Evolutionary conservation across 1,139 yeast genomes (phyloP).

Genomic region (Wickerhamomyces sp.): DNA sequence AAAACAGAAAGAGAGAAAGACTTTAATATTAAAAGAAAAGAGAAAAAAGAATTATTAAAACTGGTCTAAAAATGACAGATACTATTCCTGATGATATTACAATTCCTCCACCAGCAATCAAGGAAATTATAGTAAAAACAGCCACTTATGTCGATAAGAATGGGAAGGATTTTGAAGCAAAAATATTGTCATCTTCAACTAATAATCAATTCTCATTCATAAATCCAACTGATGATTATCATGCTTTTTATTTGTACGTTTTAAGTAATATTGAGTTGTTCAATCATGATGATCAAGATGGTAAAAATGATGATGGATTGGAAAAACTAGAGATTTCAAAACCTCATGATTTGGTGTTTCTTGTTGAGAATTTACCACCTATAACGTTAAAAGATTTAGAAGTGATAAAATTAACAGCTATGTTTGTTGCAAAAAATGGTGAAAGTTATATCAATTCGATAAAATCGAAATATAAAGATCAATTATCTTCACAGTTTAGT

Average conservation of each 20-base stretch:
- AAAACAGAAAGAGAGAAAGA: too few relatives aligned
- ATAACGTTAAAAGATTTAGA: constrained; percentile 63
- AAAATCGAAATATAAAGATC: constrained; percentile 34
- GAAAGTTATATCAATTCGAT: constrained; percentile 37
- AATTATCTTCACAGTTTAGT: constrained; percentile 53
- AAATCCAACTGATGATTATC: constrained; percentile 45
- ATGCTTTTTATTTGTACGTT: constrained; percentile 51
- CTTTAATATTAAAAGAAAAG: too few relatives aligned
- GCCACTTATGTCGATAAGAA: constrained; percentile 66
- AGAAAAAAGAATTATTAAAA: too few relatives aligned
- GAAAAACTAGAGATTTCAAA: neutral
- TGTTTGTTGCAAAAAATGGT: constrained; percentile 52
- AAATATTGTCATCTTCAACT: constrained; percentile 44
- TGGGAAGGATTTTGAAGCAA: constrained; percentile 60
- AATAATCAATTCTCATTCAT: constrained; percentile 63
- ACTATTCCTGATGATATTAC: constrained; percentile 36
- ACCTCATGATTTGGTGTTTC: constrained; percentile 28
- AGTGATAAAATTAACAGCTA: constrained; percentile 68
- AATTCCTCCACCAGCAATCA: constrained; percentile 55
- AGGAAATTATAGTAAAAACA: constrained; percentile 63
- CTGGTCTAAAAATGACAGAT: too few relatives aligned
- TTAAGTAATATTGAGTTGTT: constrained; percentile 20
- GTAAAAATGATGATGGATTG: neutral
- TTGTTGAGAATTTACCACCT: constrained; percentile 46
- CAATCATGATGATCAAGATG: constrained; percentile 2